Base-by-base conservation (phyloP, 495 filamentous ascomycete species). In the Aspergillus nidulans region DNA sequence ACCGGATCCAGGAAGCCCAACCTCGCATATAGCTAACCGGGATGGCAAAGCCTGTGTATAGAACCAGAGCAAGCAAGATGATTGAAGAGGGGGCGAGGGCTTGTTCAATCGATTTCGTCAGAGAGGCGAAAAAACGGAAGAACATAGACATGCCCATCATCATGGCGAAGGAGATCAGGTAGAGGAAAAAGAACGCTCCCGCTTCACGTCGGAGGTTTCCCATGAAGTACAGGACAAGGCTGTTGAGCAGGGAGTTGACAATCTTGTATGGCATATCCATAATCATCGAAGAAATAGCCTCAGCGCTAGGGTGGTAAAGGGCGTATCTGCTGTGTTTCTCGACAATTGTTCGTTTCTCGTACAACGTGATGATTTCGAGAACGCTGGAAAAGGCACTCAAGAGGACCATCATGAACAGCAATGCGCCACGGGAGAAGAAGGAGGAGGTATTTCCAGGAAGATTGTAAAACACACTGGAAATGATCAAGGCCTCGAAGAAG, bases 391-490 rank as follows among this genome's bases (percentile, higher is more conserved):
- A 18, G 9, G 46, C 55, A 34, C 26, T 52, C 21, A 52, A 7
- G 2, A 41, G 6, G 43, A 50, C 85, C 56, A 91, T 89, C 63
- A 97, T 96, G 83, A 97, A 97, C 34, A 97, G 77, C 24, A 97
- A 75, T 53, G 89, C 89, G 47, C 89, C 91, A 45, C 90, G 81
- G 60, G 83, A 81, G 72, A 85, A 97, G 74, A 97, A 95, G 66
- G 82, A 89, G 18, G 67, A 63, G 5, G 90, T 90, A 25, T 77
- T 74, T 1, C 58, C 67, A 20, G 79, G 65, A n/a, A 95, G 67
- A 59, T 96, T 88, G 74, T 84, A 96, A 74, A 96, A 97, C 45
- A 97, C 87, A 63, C 84, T 89, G 40, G 86, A 83, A 63, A 97
- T 85, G 65, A 97, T 87, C 50, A 97, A 75, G 30, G 90, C 81